Evolutionary conservation across 2,329 filamentous ascomycete genomes (phyloP).

Genomic region (Dendryphion nanum): DNA sequence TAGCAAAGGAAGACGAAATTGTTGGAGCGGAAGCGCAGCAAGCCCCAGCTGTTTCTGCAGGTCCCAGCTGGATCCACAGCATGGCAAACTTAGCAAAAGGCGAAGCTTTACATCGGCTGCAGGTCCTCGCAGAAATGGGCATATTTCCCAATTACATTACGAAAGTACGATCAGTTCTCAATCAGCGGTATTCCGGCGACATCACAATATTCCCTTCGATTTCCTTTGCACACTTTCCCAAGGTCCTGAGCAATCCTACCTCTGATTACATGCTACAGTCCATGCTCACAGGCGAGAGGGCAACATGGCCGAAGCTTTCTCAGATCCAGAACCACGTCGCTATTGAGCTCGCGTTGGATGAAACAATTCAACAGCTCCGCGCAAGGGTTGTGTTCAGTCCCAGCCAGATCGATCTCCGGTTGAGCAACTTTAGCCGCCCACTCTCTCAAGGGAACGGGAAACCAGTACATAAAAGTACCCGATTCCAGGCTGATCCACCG

Average conservation of each 20-base stretch:
- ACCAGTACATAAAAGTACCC: slow-evolving; percentile 20
- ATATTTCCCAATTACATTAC: slow-evolving; percentile 76
- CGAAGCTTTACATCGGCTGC: slow-evolving; percentile 77
- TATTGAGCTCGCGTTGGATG: slow-evolving; percentile 81
- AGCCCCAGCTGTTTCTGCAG: slow-evolving; percentile 38
- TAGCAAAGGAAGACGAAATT: slow-evolving; percentile 69
- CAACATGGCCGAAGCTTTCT: slow-evolving; percentile 88
- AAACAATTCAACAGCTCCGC: slow-evolving; percentile 67
- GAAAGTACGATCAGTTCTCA: slow-evolving; percentile 77
- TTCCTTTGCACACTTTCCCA: slow-evolving; percentile 68
- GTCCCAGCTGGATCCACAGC: slow-evolving; percentile 61
- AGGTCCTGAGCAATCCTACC: slow-evolving; percentile 80
- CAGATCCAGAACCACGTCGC: slow-evolving; percentile 84
- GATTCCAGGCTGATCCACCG: slow-evolving; percentile 16
- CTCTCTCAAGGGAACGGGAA: slow-evolving; percentile 24
- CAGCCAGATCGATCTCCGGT: slow-evolving; percentile 51
- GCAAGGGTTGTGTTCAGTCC: slow-evolving; percentile 68
- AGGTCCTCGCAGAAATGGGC: slow-evolving; percentile 76
- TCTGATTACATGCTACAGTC: slow-evolving; percentile 81
- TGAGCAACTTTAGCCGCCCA: slow-evolving; percentile 24
- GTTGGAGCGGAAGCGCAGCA: slow-evolving; percentile 34
- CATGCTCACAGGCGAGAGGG: slow-evolving; percentile 74
- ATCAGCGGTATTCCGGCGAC: slow-evolving; percentile 89
- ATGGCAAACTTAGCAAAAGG: slow-evolving; percentile 73
- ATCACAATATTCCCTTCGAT: slow-evolving; percentile 90